Evolutionary conservation across 352 stramenopile species (phyloP).

Genomic region (Phytopythium aichiense): DNA sequence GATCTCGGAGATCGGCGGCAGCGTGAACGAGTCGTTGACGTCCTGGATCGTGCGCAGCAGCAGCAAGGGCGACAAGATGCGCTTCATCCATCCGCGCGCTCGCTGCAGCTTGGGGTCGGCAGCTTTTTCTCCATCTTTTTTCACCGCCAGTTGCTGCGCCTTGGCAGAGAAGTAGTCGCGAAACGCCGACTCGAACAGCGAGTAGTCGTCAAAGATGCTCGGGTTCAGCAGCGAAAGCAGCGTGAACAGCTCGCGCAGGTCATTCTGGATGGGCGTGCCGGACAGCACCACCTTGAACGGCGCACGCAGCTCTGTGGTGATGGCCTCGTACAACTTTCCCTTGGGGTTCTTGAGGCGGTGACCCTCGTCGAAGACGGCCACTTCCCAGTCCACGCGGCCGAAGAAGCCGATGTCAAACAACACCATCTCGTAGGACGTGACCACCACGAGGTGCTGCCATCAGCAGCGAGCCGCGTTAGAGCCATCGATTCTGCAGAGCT

Average conservation of each 20-base stretch:
- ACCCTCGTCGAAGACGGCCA: conserved; percentile 85
- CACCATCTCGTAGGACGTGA: conserved; percentile 77
- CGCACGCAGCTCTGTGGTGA: conserved; percentile 33
- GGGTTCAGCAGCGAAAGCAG: conserved; percentile 84
- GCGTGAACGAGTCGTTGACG: conserved; percentile 59
- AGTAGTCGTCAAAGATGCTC: conserved; percentile 65
- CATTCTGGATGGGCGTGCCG: conserved; percentile 89
- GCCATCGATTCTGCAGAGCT: not conserved
- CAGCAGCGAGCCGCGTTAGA: not conserved
- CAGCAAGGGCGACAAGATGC: conserved; percentile 53
- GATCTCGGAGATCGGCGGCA: conserved; percentile 72
- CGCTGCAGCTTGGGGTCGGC: conserved; percentile 13
- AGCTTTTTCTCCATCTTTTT: not conserved
- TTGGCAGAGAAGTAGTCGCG: conserved; percentile 66
- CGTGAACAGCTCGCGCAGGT: conserved; percentile 77
- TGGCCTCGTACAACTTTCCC: conserved; percentile 43
- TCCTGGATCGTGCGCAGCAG: conserved; percentile 66
- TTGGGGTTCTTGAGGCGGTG: conserved; percentile 88
- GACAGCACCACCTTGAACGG: conserved; percentile 60
- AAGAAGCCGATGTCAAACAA: conserved; percentile 58
- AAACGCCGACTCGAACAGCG: conserved; percentile 50
- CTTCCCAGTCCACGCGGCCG: conserved; percentile 35
- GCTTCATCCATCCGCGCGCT: conserved; percentile 50
- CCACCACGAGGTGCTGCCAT: conserved; percentile 38
- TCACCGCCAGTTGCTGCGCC: conserved; percentile 28